These are phyloP conservation scores for Fusarium sp. DNA, from an alignment of 2,329 filamentous ascomycete species.

Conservation along the genomic window DNA sequence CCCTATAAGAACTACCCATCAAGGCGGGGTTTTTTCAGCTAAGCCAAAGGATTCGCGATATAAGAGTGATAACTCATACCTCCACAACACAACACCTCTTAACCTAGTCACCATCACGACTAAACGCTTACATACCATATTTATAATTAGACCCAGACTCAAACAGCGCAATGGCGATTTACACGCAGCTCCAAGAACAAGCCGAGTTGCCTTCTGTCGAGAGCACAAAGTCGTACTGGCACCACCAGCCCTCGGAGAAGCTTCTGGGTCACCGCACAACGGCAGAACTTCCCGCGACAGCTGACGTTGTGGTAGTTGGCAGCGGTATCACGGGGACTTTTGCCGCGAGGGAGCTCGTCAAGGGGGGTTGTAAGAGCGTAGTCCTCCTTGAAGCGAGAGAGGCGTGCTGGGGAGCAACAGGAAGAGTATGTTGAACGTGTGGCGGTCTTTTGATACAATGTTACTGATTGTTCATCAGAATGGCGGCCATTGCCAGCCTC, in stretches of 20 bases:
- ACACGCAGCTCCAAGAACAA: slow-evolving; percentile 53
- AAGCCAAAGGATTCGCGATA: background rate
- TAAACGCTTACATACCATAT: background rate
- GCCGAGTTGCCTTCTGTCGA: slow-evolving; percentile 71
- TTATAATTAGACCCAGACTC: background rate
- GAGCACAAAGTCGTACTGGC: slow-evolving; percentile 80
- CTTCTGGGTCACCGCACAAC: slow-evolving; percentile 79
- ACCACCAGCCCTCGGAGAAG: slow-evolving; percentile 72
- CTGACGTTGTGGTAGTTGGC: slow-evolving; percentile 79
- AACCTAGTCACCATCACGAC: background rate
- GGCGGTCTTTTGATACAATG: background rate
- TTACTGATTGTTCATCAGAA: slow-evolving; percentile 60
- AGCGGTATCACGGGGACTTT: slow-evolving; percentile 83
- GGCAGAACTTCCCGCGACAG: slow-evolving; percentile 68
- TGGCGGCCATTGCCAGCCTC: slow-evolving; percentile 81
- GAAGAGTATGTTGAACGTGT: slow-evolving; percentile 68
- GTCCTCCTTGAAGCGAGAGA: slow-evolving; percentile 83
- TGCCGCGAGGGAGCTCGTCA: slow-evolving; percentile 73
- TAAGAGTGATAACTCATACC: background rate
- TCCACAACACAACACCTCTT: background rate
- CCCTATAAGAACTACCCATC: slow-evolving; percentile 1
- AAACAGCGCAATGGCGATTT: slow-evolving; percentile 50
- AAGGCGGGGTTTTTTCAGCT: slow-evolving; percentile 22
- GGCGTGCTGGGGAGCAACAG: slow-evolving; percentile 86
- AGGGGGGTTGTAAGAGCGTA: slow-evolving; percentile 63